These are phyloP conservation scores for Tolypocladium amazonense DNA, from an alignment of 2,329 filamentous ascomycete genomes.

Conservation along the genomic window DNA sequence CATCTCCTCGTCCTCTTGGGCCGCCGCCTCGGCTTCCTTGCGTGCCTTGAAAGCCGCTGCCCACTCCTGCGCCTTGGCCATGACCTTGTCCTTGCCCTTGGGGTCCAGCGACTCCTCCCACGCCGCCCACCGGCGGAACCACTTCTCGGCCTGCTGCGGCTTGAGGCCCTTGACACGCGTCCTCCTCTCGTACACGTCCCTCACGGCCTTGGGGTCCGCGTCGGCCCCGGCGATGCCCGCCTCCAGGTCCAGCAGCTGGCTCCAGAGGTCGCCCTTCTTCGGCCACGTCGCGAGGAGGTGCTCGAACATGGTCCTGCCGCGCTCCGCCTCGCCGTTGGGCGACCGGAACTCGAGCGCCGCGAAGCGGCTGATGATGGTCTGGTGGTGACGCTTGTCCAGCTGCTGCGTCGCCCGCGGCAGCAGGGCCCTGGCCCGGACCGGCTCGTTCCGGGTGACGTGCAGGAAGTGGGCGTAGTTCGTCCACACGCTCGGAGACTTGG, in stretches of 20 bases:
- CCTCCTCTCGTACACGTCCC: slow-evolving; percentile 76
- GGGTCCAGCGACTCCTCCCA: slow-evolving; percentile 71
- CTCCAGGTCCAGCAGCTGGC: slow-evolving; percentile 82
- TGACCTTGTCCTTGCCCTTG: slow-evolving; percentile 58
- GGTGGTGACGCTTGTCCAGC: slow-evolving; percentile 54
- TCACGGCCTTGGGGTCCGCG: slow-evolving; percentile 44
- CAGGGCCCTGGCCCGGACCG: slow-evolving; percentile 67
- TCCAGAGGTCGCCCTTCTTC: slow-evolving; percentile 89
- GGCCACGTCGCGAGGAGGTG: slow-evolving; percentile 74
- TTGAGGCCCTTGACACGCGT: slow-evolving; percentile 61
- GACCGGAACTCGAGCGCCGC: slow-evolving; percentile 87
- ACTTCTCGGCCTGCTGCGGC: slow-evolving; percentile 69
- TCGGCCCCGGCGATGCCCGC: slow-evolving; percentile 44
- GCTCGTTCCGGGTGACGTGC: slow-evolving; percentile 58
- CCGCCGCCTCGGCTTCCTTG: slow-evolving; percentile 27
- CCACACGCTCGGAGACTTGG: slow-evolving; percentile 72
- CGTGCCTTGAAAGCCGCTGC: slow-evolving; percentile 41
- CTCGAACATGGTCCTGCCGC: slow-evolving; percentile 90
- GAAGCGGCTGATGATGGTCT: slow-evolving; percentile 72
- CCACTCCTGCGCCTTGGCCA: slow-evolving; percentile 62
- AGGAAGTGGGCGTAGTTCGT: slow-evolving; percentile 92
- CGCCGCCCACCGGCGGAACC: slow-evolving; percentile 86
- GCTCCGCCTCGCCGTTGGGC: slow-evolving; percentile 71
- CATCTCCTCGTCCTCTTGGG: slow-evolving; percentile 20
- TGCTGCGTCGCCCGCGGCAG: slow-evolving; percentile 78